Evolutionary conservation across 1,284 basidiomycete species (phyloP), one percentile per base, ranked within the genome.

Genomic region (Chiua sp.): DNA sequence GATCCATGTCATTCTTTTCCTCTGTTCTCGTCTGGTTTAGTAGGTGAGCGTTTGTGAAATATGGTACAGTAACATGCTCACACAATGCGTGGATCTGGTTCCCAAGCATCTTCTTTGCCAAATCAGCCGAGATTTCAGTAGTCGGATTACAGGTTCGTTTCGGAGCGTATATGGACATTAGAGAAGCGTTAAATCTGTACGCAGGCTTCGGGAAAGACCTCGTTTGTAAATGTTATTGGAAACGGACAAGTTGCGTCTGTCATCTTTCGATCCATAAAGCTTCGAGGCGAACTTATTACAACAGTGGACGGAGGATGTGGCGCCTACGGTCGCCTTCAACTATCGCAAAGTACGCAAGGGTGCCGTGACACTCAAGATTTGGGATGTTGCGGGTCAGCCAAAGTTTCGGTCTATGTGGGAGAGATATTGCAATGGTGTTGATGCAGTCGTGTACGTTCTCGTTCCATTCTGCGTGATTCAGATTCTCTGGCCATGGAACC

Each of bases 311-410:
- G 93, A 96, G 77, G 94, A 97, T 60, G 93, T 96, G 42, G 93
- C 96, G 0, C 96, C 96, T 0, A 98, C 96, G 1, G 92, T 98
- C 23, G 93, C 94, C 13, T 98, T 95, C 81, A 96, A 96, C 70
- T 88, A 93, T 71, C 84, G 88, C 26, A 90, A 87, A 74, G 88
- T 98, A 22, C 83, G 90, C 63, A 94, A 93, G 67, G 94, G 94
- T 5, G 96, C 95, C 64, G 88, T 96, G 2, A 94, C 92, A 1
- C 82, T 98, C 75, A 96, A 95, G 76, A 88, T 98, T 51, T 98
- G 96, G 96, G 96, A 98, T 75, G 93, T 98, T 63, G 95, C 94
- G 68, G 96, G 96, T 20, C 96, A 98, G 79, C 93, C 96, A 3
- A 92, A 95, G 71, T 99, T 98, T 71, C 87, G 96, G 32, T 89